These are phyloP conservation scores for Wickerhamomyces kurtzmanii DNA, from an alignment of 805 yeast genomes.

Conservation along the genomic window DNA sequence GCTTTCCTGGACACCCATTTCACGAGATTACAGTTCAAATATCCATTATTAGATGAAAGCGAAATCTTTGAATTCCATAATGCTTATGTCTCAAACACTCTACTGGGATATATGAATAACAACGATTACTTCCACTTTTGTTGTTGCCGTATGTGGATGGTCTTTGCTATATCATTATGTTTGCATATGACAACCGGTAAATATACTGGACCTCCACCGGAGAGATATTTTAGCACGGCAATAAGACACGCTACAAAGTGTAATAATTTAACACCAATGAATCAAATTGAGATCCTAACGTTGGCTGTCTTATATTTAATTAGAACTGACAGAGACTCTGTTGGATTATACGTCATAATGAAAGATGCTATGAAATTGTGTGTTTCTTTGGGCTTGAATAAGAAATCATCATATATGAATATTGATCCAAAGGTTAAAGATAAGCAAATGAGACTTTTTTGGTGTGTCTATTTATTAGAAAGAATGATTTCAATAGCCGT, in stretches of 20 bases:
- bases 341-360: constrained; percentile 41
- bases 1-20: constrained; percentile 47
- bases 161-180: constrained; percentile 41
- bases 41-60: constrained; percentile 43
- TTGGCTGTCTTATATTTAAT: constrained; percentile 44
- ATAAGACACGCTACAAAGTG: constrained; percentile 43
- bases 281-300: constrained; percentile 42
- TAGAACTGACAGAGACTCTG: constrained; percentile 52
- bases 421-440: constrained; percentile 18
- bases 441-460: constrained; percentile 43
- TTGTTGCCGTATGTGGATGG: constrained; percentile 47
- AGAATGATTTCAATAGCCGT: constrained; percentile 54
- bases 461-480: constrained; percentile 57
- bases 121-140: constrained; percentile 37
- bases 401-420: constrained; percentile 22
- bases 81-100: constrained; percentile 29
- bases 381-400: constrained; percentile 25
- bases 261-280: constrained; percentile 26
- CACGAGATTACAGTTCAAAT: constrained; percentile 44
- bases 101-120: constrained; percentile 23
- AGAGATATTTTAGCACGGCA: constrained; percentile 49
- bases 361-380: constrained; percentile 42
- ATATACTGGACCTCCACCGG: constrained; percentile 44
- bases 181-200: constrained; percentile 46
- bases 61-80: constrained; percentile 41